Evolutionary conservation across 116 monocot genomes (phyloP).

Genomic region (Papilionanthe hybrid): DNA sequence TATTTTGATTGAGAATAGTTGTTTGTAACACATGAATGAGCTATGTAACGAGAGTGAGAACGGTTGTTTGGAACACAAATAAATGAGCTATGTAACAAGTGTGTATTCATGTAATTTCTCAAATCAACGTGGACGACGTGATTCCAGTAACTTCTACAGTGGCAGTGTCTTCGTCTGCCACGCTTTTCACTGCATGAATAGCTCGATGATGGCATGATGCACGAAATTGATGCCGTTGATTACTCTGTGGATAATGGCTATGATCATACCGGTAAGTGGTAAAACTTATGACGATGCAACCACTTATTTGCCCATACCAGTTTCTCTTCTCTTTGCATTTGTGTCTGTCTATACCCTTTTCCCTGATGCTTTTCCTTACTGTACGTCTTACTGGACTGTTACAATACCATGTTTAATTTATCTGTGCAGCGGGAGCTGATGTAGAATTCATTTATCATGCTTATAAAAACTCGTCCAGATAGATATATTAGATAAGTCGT

Average conservation of each 20-base stretch:
- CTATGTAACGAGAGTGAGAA: not conserved
- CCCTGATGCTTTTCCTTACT: too few species aligned
- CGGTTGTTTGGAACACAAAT: not conserved
- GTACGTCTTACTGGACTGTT: too few species aligned
- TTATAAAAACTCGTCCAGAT: too few species aligned
- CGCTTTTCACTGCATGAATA: not conserved
- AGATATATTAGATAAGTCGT: too few species aligned
- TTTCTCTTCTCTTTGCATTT: not conserved
- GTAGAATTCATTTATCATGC: too few species aligned
- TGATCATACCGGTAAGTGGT: not conserved
- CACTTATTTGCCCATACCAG: not conserved
- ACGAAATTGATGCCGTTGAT: not conserved
- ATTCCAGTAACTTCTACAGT: not conserved
- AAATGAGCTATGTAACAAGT: not conserved
- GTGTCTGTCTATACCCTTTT: too few species aligned
- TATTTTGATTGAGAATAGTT: not conserved
- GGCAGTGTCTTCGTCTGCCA: not conserved
- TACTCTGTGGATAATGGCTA: not conserved
- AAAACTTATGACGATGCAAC: not conserved
- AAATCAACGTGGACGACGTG: too few species aligned
- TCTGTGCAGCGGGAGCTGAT: too few species aligned
- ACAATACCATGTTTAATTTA: too few species aligned
- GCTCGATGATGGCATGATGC: not conserved
- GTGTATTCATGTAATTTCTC: too few species aligned
- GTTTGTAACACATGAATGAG: not conserved